phyloP scores from a whole-genome alignment of 148 eudicot species.

The Silene uniflora region DNA sequence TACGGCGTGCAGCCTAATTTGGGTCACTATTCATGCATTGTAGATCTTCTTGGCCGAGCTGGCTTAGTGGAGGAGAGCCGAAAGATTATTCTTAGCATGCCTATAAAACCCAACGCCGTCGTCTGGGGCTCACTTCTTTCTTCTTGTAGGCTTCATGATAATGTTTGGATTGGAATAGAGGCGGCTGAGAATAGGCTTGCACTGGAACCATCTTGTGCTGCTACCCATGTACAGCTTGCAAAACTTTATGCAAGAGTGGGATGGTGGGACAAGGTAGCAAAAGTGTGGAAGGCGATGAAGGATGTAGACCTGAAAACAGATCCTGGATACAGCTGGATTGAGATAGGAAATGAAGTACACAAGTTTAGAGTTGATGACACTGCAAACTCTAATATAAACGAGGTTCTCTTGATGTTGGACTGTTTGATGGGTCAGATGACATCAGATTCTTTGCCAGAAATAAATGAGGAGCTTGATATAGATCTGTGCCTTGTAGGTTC shows the following conservation, averaged over 20 bases:
- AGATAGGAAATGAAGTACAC: constrained; percentile 31
- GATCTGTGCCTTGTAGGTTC: constrained; percentile 6
- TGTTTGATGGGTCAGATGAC: constrained; percentile 33
- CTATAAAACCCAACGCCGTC: constrained; percentile 37
- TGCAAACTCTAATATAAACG: constrained; percentile 24
- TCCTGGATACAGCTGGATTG: constrained; percentile 48
- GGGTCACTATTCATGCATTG: constrained; percentile 46
- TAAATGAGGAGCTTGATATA: constrained; percentile 13
- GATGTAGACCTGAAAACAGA: constrained; percentile 31
- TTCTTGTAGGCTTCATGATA: constrained; percentile 41
- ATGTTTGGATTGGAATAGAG: constrained; percentile 46
- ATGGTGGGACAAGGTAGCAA: constrained; percentile 43
- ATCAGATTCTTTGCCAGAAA: constrained; percentile 6
- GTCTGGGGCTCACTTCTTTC: constrained; percentile 46
- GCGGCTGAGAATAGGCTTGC: constrained; percentile 48
- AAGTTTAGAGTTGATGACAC: constrained; percentile 35
- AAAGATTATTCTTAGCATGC: constrained; percentile 36
- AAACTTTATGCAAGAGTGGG: constrained; percentile 47
- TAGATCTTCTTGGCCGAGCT: constrained; percentile 46
- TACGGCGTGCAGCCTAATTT: constrained; percentile 28
- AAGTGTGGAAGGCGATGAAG: constrained; percentile 39
- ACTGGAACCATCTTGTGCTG: constrained; percentile 42
- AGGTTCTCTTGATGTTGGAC: constrained; percentile 30
- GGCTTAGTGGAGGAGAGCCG: constrained; percentile 35
- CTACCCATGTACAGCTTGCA: constrained; percentile 46